phyloP scores from a whole-genome alignment of 768 basidiomycete genomes.

The Pisolithus marmoratus region DNA sequence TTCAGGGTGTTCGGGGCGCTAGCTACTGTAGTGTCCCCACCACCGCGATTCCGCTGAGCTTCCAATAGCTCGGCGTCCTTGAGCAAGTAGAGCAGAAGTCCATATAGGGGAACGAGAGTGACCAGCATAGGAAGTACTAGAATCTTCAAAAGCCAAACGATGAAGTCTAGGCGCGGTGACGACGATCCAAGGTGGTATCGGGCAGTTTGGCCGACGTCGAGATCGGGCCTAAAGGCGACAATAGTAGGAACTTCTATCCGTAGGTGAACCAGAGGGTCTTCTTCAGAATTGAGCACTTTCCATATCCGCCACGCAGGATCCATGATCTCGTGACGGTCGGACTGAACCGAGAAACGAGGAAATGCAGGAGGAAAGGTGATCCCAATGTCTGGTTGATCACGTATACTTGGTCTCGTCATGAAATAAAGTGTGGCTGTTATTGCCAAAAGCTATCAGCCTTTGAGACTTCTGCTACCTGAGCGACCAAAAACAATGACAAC shows the following conservation, averaged over 20 bases:
- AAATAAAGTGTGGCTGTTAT: conserved; percentile 73
- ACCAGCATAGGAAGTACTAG: conserved; percentile 78
- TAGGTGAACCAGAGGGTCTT: conserved; percentile 63
- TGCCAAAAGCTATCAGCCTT: conserved; percentile 55
- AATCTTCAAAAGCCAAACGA: conserved; percentile 76
- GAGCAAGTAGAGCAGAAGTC: conserved; percentile 75
- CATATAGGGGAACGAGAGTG: conserved; percentile 71
- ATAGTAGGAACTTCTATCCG: conserved; percentile 77
- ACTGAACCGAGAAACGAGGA: conserved; percentile 30
- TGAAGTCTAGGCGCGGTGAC: conserved; percentile 45
- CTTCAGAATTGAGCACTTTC: conserved; percentile 68
- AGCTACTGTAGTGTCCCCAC: conserved; percentile 32
- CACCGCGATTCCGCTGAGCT: conserved; percentile 65
- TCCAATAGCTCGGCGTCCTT: conserved; percentile 91
- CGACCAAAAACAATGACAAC: conserved; percentile 11
- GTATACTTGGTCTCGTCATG: conserved; percentile 51
- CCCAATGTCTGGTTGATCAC: conserved; percentile 20
- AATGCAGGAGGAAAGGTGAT: conserved; percentile 19
- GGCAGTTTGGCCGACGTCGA: conserved; percentile 18
- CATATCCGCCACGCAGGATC: conserved; percentile 67
- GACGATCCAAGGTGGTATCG: conserved; percentile 38
- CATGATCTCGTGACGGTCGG: conserved; percentile 25
- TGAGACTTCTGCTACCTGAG: conserved; percentile 1
- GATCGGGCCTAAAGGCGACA: conserved; percentile 54
- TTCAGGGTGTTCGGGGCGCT: conserved; percentile 27